These are phyloP conservation scores for Fusarium sp. DNA, from an alignment of 2,329 filamentous ascomycete genomes.

Conservation along the genomic window DNA sequence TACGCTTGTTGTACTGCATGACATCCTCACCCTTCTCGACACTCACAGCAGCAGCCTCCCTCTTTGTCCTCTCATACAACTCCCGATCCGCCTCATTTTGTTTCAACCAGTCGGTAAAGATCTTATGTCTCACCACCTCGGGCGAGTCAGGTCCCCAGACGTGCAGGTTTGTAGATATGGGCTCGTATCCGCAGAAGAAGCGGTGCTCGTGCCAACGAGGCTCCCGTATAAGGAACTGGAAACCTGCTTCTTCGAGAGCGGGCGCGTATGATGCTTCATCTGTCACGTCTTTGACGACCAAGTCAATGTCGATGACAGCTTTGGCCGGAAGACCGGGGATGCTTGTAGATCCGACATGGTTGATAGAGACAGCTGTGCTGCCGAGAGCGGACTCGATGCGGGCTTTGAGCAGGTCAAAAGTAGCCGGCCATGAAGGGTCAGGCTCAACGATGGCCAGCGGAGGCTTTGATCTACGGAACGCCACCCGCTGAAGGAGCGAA, in stretches of 20 bases:
- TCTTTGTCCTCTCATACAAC: slow-evolving; percentile 55
- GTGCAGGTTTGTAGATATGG: slow-evolving; percentile 58
- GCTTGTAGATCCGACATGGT: slow-evolving; percentile 64
- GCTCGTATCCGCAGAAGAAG: slow-evolving; percentile 54
- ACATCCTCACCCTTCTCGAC: slow-evolving; percentile 45
- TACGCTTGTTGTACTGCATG: slow-evolving; percentile 55
- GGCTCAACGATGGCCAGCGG: slow-evolving; percentile 51
- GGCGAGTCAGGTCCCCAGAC: slow-evolving; percentile 59
- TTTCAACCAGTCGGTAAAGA: slow-evolving; percentile 60
- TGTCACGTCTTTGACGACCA: slow-evolving; percentile 55
- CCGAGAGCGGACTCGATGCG: slow-evolving; percentile 53
- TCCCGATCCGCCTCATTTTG: slow-evolving; percentile 52
- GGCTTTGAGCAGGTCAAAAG: slow-evolving; percentile 47
- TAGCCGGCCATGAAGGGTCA: slow-evolving; percentile 52
- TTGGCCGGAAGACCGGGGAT: slow-evolving; percentile 63
- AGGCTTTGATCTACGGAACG: slow-evolving; percentile 38
- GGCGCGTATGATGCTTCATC: slow-evolving; percentile 58
- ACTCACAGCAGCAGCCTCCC: slow-evolving; percentile 48
- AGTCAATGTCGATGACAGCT: slow-evolving; percentile 64
- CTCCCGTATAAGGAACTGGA: slow-evolving; percentile 60
- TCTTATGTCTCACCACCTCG: slow-evolving; percentile 56
- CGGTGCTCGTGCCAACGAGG: slow-evolving; percentile 62
- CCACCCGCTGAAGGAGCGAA: slow-evolving; percentile 39
- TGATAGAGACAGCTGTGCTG: slow-evolving; percentile 51
- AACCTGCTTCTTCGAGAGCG: slow-evolving; percentile 57